Conservation (phyloP, 2,329 filamentous ascomycete species). For the Fusarium floridanum region DNA sequence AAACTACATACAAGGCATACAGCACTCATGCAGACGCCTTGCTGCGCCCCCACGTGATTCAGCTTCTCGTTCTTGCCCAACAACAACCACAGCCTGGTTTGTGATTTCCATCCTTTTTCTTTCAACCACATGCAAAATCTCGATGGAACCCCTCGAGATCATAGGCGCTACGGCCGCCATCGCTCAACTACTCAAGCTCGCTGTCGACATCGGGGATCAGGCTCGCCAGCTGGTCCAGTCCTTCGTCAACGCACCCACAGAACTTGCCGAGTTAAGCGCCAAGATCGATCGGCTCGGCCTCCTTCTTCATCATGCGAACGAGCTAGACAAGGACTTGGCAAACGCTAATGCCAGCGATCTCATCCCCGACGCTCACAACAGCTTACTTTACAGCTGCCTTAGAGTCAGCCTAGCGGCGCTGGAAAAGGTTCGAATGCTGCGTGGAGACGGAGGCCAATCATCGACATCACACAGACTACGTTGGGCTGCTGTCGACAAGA, state of each 20-base stretch:
- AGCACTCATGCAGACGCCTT: background rate
- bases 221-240: background rate
- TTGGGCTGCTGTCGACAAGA: background rate
- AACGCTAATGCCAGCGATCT: background rate
- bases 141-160: background rate
- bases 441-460: background rate
- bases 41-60: background rate
- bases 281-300: background rate
- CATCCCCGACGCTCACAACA: background rate
- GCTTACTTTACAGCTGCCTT: background rate
- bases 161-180: background rate
- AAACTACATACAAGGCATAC: background rate
- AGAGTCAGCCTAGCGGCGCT: background rate
- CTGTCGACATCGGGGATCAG: background rate
- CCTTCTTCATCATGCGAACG: background rate
- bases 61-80: background rate
- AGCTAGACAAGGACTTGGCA: background rate
- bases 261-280: background rate
- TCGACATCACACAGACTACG: background rate
- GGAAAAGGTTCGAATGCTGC: background rate
- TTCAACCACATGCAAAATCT: background rate
- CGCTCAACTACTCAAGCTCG: background rate
- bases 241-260: background rate
- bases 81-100: background rate
- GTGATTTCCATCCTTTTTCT: background rate